Conservation (phyloP, 352 stramenopile genomes). For the Blastocystis sp. region DNA sequence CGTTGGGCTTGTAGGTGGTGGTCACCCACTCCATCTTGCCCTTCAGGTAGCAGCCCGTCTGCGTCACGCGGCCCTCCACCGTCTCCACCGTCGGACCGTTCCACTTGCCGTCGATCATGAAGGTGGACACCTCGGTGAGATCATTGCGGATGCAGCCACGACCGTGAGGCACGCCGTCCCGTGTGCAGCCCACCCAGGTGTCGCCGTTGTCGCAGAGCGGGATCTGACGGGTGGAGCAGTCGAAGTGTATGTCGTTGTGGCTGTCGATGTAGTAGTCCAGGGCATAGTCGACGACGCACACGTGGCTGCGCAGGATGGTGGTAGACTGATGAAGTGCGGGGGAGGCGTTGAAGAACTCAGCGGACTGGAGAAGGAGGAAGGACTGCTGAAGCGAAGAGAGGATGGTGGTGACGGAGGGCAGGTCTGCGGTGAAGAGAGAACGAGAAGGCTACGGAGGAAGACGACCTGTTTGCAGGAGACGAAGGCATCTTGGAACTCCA, state of each 20-base stretch:
- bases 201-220: neutral
- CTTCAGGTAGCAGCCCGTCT: neutral
- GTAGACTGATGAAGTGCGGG: neutral
- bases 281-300: constrained; percentile 7
- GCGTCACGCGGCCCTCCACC: neutral
- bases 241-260: neutral
- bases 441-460: neutral
- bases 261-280: constrained; percentile 6
- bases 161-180: neutral
- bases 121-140: neutral
- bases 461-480: neutral
- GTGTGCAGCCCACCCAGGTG: neutral
- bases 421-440: neutral
- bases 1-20: neutral
- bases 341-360: neutral
- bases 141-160: neutral
- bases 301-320: neutral
- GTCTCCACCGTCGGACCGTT: neutral
- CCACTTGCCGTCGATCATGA: neutral
- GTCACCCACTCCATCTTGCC: neutral
- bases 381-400: constrained; percentile 10
- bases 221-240: neutral
- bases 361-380: neutral
- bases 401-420: neutral
- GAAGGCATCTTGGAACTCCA: constrained; percentile 15